Base-by-base conservation (phyloP, 805 yeast species). In the Pichia scutulata region DNA sequence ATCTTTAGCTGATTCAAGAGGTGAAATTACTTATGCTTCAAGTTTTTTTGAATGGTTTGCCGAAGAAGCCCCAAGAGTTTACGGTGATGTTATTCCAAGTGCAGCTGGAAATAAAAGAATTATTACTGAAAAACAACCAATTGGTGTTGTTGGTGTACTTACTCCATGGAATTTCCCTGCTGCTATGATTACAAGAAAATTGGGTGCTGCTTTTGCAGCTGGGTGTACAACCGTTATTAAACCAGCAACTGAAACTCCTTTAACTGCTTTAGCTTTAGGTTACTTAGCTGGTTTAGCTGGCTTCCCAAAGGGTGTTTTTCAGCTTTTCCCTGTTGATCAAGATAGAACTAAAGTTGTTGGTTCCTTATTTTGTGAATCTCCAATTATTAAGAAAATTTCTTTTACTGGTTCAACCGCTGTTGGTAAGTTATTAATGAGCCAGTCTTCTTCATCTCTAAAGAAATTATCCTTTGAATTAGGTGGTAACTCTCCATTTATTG, bases 321-420 rank as follows among this genome's bases (percentile, higher is more conserved):
- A 73, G 77, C 89, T 61, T 75, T 90, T 49, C 81, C 90, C 59
- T 96, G 97, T 51, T 83, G 78, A 60, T 97, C 97, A 66, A 79
- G 79, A 66, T 13, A 53, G 59, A 33, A 64, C 78, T 12, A 62
- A 75, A 1, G 81, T 76, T 61, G 85, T 90, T 49, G 97, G 97
- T 68, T 80, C 80, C 55, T 84, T 88, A 43, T 77, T 90, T 57
- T 76, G 92, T 45, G 70, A 76, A 52, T 96, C 90, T 71, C 83
- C 82, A 60, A 81, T 76, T 66, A 81, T 90, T 61, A 86, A 86
- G 74, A 90, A 90, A 77, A 78, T 90, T 64, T 95, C 97, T 14
- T 90, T 90, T 73, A 90, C 97, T 50, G 97, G 97, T 59, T 89
- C 97, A 40, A 90, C 97, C 47, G 89, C 84, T 47, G 84, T 89